Evolutionary conservation across 2,329 filamentous ascomycete species (phyloP), one percentile per base, ranked within the genome.

Genomic region (Gnomoniopsis smithogilvyi): DNA sequence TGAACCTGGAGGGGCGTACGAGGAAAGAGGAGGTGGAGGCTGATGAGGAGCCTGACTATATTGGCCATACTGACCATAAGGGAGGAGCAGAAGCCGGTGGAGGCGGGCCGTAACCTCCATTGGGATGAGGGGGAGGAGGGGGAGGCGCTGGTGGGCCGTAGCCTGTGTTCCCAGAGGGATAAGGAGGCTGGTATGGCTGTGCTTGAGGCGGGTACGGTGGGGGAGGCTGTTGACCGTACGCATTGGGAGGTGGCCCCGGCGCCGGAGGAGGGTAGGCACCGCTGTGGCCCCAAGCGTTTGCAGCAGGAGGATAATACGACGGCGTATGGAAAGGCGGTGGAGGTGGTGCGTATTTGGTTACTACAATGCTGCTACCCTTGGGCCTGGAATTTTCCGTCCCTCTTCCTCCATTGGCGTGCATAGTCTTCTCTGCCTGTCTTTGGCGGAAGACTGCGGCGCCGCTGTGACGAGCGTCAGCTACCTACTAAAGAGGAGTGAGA

Each of bases 311-410:
- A 30, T 59, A 53, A 54, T 64, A 64, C 24, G 63, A 26, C 58
- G 56, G 34, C 66, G 65, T 30, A 65, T 61, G 11, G 67, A 19
- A n/a, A 17, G 19, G n/a, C 14, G 26, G 15, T 17, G 54, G 67
- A 36, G 72, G 72, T 26, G 67, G 68, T n/a, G 66, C 67, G 59
- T 75, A 76, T 48, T 71, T 68, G 4, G 73, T 75, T 41, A 75
- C 70, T 15, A 75, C 67, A 53, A 73, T 71, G 19, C 19, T 47
- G 19, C 45, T 21, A 11, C 70, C 70, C 61, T 65, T 74, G 68
- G 73, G 74, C 30, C 72, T 73, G 19, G 70, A 67, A 21, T 74
- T 69, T 34, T 73, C 74, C 50, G 74, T 73, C 36, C 52, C 54
- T 8, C 49, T 53, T 19, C 33, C 54, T 52, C 64, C 53, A 36